Evolutionary conservation across 371 early-diverging fungal species (phyloP).

Genomic region (Basidiobolus meristosporus): DNA sequence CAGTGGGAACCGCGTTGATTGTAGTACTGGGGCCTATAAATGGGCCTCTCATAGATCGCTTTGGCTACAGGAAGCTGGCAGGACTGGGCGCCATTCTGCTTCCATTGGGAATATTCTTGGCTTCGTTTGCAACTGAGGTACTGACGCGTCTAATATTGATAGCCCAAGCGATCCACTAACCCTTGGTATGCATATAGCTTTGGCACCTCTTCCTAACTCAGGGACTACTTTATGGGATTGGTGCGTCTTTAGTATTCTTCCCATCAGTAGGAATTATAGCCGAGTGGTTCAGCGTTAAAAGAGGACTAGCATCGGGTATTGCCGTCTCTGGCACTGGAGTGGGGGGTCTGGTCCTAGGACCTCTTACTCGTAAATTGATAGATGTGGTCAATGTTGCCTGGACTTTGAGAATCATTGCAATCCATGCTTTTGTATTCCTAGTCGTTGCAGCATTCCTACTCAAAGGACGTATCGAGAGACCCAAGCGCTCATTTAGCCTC

Average conservation of each 20-base stretch:
- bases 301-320: constrained; percentile 62
- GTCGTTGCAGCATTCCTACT: constrained; percentile 12
- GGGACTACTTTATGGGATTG: constrained; percentile 44
- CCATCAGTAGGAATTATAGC: constrained; percentile 38
- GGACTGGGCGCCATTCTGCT: neutral
- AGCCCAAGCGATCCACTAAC: no score
- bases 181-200: constrained; percentile 17
- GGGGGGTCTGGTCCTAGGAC: constrained; percentile 32
- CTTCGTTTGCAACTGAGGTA: constrained; percentile 2
- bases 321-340: constrained; percentile 43
- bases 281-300: constrained; percentile 48
- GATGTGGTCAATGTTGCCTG: constrained; percentile 15
- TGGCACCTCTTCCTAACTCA: constrained; percentile 43
- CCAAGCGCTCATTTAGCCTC: no score
- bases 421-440: constrained; percentile 7
- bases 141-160: no score
- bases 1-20: neutral
- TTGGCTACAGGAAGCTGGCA: neutral
- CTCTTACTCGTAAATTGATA: constrained; percentile 22
- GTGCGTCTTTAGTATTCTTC: constrained; percentile 30
- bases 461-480: no score
- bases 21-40: neutral
- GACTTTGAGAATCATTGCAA: constrained; percentile 22
- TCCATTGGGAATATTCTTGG: constrained; percentile 2
- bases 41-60: neutral